These are phyloP conservation scores for Trichophaea hybrida DNA, from an alignment of 2,329 filamentous ascomycete species.

Conservation along the genomic window DNA sequence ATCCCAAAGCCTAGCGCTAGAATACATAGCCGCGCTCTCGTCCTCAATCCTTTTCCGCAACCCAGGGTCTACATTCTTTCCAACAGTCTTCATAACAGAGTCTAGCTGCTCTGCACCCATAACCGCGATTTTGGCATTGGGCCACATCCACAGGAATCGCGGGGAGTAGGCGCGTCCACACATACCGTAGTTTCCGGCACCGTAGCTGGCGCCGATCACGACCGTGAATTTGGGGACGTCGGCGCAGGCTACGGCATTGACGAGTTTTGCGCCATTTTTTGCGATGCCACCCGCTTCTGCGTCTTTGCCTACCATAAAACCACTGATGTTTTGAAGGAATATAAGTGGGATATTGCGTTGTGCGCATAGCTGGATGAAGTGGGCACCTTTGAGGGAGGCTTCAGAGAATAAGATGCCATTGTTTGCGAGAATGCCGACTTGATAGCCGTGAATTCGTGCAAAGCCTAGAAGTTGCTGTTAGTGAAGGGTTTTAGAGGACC, in stretches of 20 bases:
- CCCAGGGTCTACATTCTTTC: slow-evolving; percentile 64
- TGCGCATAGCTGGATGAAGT: slow-evolving; percentile 90
- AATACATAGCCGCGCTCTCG: slow-evolving; percentile 81
- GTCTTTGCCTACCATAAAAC: slow-evolving; percentile 93
- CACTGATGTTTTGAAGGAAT: slow-evolving; percentile 91
- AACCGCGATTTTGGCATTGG: slow-evolving; percentile 80
- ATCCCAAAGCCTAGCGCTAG: slow-evolving; percentile 81
- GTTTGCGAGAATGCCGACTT: slow-evolving; percentile 86
- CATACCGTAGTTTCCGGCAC: slow-evolving; percentile 97
- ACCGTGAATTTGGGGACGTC: slow-evolving; percentile 95
- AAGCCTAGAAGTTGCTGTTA: slow-evolving; percentile 43
- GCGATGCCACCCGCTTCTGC: slow-evolving; percentile 91
- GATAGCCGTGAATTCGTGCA: slow-evolving; percentile 75
- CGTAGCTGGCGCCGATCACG: slow-evolving; percentile 82
- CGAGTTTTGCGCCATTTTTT: slow-evolving; percentile 93
- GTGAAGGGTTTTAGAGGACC: neutral
- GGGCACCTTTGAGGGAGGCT: slow-evolving; percentile 79
- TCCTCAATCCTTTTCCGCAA: slow-evolving; percentile 72
- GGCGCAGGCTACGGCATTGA: slow-evolving; percentile 85
- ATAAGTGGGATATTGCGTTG: slow-evolving; percentile 80
- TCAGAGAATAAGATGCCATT: slow-evolving; percentile 89
- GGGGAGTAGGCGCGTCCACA: slow-evolving; percentile 89
- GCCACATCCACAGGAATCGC: slow-evolving; percentile 57
- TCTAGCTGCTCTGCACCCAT: slow-evolving; percentile 92
- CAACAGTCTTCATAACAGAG: slow-evolving; percentile 88